Percentiles rank a stretch among this genome's conserved stretches.
These are phyloP conservation scores for Curvularia spicifera DNA, from an alignment of 2,329 filamentous ascomycete genomes.

Conservation along the genomic window DNA sequence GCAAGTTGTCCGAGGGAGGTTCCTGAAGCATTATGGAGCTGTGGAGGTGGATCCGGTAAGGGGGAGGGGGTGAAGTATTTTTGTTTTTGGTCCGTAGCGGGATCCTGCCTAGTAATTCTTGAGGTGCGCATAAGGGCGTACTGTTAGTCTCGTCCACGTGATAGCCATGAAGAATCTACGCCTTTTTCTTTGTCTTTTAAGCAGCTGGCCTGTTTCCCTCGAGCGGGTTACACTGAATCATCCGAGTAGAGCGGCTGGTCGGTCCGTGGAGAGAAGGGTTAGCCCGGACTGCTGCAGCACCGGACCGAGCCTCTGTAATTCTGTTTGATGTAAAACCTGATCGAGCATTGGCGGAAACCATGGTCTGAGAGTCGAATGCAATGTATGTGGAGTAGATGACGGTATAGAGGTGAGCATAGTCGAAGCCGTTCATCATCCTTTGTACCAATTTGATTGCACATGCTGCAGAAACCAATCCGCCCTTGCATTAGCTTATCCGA, in stretches of 20 bases:
- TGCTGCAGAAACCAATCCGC: not conserved
- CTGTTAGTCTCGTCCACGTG: not conserved
- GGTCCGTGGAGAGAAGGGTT: not conserved
- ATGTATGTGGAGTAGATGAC: not conserved
- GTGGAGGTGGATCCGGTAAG: slow-evolving; percentile 17
- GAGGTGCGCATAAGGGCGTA: not conserved
- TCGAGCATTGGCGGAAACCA: not conserved
- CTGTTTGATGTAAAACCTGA: not conserved
- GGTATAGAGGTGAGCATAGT: not conserved
- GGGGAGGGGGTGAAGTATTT: slow-evolving; percentile 9
- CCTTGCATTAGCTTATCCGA: not conserved
- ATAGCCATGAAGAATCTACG: not conserved
- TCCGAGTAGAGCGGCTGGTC: not conserved
- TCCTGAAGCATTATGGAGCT: slow-evolving; percentile 25
- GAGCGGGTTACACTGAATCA: not conserved
- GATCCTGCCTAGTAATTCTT: not conserved
- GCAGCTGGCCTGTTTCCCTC: not conserved
- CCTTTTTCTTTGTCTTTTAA: not conserved
- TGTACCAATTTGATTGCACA: not conserved
- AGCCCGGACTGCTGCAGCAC: not conserved
- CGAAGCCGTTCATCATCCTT: not conserved
- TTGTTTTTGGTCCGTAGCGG: not conserved
- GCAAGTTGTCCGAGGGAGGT: slow-evolving; percentile 13
- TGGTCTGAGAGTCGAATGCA: not conserved
- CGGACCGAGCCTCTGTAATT: not conserved